Evolutionary conservation across 2,329 filamentous ascomycete genomes (phyloP), one percentile per base, ranked within the genome.

Genomic region (Xylariales sp.): DNA sequence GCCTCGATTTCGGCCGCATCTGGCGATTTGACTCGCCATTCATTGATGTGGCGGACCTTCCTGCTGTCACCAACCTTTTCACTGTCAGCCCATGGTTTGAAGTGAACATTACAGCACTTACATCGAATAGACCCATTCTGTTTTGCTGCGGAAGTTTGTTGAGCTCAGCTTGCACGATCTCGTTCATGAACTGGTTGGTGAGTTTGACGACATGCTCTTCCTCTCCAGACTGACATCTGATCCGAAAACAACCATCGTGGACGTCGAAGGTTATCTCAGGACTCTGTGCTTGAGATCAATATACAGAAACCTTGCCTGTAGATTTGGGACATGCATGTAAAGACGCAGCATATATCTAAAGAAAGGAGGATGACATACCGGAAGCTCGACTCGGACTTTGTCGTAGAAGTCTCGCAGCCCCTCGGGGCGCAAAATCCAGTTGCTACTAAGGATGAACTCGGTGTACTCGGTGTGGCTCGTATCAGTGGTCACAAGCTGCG

Each of bases 341-440:
- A n/a, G n/a, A n/a, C n/a, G n/a, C n/a, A n/a, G n/a, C 7, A 10
- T 3, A 15, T 18, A 27, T 21, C 16, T 7, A 25, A 24, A 31
- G 18, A 14, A 10, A 18, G 25, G n/a, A 28, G 6, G 32, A 24
- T 8, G 15, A 28, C 20, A 3, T 35, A 44, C 42, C 33, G 29
- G 18, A 10, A 20, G n/a, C 5, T 24, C 14, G 12, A 40, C 21
- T 9, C 22, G 12, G 15, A 38, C 16, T 35, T 31, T 22, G 3
- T n/a, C 14, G 29, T 37, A 40, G 22, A 46, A 46, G 27, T 40
- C 37, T 24, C 16, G 14, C 16, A 46, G 28, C 12, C 41, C 44
- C 20, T 36, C 32, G 9, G 44, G 44, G 22, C 31, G 36, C 4
- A 46, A n/a, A 11, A 44, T 29, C 44, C 44, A 46, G 15, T 46